Conservation (phyloP, 2,329 filamentous ascomycete genomes). For the Colletotrichum australisinense region DNA sequence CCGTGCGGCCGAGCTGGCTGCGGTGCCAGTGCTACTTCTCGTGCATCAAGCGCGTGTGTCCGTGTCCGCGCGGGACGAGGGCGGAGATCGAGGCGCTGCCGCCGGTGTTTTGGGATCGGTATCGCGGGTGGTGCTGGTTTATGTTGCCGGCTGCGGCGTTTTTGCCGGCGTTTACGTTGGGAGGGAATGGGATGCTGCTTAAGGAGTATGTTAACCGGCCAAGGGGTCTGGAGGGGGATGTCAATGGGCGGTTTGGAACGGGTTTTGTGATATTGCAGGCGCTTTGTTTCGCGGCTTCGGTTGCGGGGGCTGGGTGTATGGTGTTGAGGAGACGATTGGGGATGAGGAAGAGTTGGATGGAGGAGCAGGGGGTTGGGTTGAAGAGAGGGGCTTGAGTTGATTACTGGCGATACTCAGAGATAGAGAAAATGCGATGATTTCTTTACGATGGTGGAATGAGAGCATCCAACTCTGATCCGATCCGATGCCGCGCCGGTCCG, state of each 20-base stretch:
- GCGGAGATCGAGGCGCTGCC: constrained; percentile 32
- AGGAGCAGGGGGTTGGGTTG: constrained; percentile 18
- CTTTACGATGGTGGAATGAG: neutral
- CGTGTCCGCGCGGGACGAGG: constrained; percentile 33
- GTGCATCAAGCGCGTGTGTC: constrained; percentile 25
- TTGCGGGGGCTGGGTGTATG: constrained; percentile 7
- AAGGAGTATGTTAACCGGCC: neutral
- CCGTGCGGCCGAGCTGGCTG: constrained; percentile 25
- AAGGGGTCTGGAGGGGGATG: neutral
- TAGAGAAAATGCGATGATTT: too few relatives aligned
- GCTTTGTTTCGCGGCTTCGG: neutral
- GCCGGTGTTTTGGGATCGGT: constrained; percentile 32
- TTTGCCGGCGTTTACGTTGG: neutral
- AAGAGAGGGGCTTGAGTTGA: neutral
- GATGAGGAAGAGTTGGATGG: constrained; percentile 22
- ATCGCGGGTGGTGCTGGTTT: constrained; percentile 26
- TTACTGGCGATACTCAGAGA: too few relatives aligned
- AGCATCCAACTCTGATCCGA: constrained; percentile 2
- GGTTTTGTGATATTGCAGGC: constrained; percentile 7
- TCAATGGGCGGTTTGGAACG: constrained; percentile 14
- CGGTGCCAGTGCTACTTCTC: constrained; percentile 32
- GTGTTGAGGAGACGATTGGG: constrained; percentile 4
- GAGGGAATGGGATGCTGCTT: constrained; percentile 16
- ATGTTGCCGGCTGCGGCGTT: constrained; percentile 1
- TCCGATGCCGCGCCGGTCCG: neutral